phyloP scores from a whole-genome alignment of 1,284 basidiomycete species.

The Heterobasidion parviporum region DNA sequence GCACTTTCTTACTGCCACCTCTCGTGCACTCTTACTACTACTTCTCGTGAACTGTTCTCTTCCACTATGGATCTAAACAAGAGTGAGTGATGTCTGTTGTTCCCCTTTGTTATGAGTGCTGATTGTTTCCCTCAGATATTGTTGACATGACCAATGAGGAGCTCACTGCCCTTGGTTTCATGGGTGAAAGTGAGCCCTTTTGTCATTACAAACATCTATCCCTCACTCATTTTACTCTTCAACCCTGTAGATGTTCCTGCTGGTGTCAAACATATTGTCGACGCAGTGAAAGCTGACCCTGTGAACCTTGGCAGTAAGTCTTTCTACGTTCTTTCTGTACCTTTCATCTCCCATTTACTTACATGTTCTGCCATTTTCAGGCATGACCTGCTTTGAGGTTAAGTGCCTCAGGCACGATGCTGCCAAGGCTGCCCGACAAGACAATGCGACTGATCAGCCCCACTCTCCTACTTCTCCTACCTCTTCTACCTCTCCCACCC shows the following conservation, averaged over 20 bases:
- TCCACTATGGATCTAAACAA: constrained; percentile 16
- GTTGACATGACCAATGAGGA: constrained; percentile 23
- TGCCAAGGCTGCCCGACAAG: constrained; percentile 11
- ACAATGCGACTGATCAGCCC: constrained; percentile 12
- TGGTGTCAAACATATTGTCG: constrained; percentile 18
- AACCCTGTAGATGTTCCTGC: constrained; percentile 23
- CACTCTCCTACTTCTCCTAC: constrained; percentile 13
- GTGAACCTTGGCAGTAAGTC: constrained; percentile 20
- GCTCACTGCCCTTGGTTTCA: constrained; percentile 21
- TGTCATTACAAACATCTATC: constrained; percentile 21
- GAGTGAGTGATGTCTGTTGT: constrained; percentile 23
- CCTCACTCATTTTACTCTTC: constrained; percentile 21
- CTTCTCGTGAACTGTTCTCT: constrained; percentile 11
- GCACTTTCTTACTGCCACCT: constrained; percentile 2
- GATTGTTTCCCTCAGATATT: constrained; percentile 25
- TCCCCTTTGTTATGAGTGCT: constrained; percentile 23
- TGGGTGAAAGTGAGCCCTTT: constrained; percentile 22
- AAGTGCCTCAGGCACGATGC: constrained; percentile 19
- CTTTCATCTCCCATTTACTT: constrained; percentile 15
- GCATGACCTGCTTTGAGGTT: constrained; percentile 22
- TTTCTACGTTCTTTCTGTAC: constrained; percentile 14
- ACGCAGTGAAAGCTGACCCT: constrained; percentile 19
- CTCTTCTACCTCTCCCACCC: constrained; percentile 12
- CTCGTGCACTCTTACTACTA: constrained; percentile 4
- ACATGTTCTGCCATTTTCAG: constrained; percentile 18